Evolutionary conservation across 140 eudicot species (phyloP).

Genomic region (Erigeron philadelphicus): DNA sequence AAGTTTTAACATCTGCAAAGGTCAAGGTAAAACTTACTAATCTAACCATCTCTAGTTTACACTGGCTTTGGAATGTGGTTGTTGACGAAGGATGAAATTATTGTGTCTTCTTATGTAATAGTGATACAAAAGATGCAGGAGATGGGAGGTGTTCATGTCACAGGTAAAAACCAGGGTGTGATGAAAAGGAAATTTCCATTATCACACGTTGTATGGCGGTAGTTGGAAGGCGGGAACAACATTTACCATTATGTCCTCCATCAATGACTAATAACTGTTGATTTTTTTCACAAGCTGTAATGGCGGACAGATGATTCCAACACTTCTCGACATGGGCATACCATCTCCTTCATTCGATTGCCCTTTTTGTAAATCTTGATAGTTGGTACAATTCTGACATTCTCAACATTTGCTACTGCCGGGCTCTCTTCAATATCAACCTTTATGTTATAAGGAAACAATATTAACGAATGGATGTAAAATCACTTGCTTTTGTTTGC

Average conservation of each 20-base stretch:
- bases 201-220: not conserved
- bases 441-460: conserved; percentile 30
- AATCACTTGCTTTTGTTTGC: not conserved
- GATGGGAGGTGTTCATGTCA: too few relatives aligned
- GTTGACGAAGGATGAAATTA: conserved; percentile 33
- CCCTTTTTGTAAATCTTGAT: conserved; percentile 86
- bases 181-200: conserved; percentile 26
- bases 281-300: conserved; percentile 45
- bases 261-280: not conserved
- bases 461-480: conserved; percentile 2
- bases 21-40: conserved; percentile 37
- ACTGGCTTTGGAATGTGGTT: conserved; percentile 40
- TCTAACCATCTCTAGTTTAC: conserved; percentile 44
- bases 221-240: not conserved
- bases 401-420: conserved; percentile 57
- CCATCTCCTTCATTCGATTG: conserved; percentile 67
- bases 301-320: conserved; percentile 87
- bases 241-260: conserved; percentile 20
- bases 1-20: conserved; percentile 25
- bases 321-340: conserved; percentile 68
- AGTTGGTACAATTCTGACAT: conserved; percentile 70
- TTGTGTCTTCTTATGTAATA: conserved; percentile 31
- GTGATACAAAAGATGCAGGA: not conserved
- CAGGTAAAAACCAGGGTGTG: not conserved
- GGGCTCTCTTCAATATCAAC: conserved; percentile 78